Evolutionary conservation across 768 basidiomycete genomes (phyloP).

Genomic region (Termitomyces sp.): DNA sequence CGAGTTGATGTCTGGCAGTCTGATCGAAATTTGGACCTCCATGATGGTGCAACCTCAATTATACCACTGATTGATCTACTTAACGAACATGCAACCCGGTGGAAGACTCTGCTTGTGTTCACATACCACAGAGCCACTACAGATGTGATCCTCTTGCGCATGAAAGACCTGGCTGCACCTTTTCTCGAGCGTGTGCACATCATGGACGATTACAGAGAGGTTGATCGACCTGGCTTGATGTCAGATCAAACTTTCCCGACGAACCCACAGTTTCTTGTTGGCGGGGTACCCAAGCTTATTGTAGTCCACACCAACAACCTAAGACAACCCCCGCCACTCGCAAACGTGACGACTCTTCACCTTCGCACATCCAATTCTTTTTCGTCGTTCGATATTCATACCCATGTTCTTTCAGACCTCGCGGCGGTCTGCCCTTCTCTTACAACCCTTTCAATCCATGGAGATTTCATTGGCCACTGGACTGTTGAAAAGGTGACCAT

Average conservation of each 20-base stretch:
- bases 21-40: conserved; percentile 13
- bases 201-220: conserved; percentile 4
- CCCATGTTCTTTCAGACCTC: conserved; percentile 3
- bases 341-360: conserved; percentile 26
- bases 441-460: conserved; percentile 24
- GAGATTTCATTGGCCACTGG: conserved; percentile 17
- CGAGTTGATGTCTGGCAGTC: conserved; percentile 24
- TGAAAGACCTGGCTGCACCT: conserved; percentile 17
- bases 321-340: conserved; percentile 19
- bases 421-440: conserved; percentile 16
- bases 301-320: conserved; percentile 9
- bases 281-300: conserved; percentile 10
- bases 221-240: neutral
- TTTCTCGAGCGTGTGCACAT: conserved; percentile 21
- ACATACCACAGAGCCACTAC: conserved; percentile 19
- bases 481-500: conserved; percentile 13
- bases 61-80: conserved; percentile 15
- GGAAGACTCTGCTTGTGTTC: conserved; percentile 21
- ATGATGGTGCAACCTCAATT: conserved; percentile 3
- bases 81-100: conserved; percentile 17
- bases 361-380: conserved; percentile 14
- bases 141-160: conserved; percentile 15
- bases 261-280: conserved; percentile 5
- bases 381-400: conserved; percentile 4
- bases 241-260: neutral